A percentile compares a stretch with the other conserved stretches of the same genome.
Conservation (phyloP, 345 rosid species). For the Acer campestre region DNA sequence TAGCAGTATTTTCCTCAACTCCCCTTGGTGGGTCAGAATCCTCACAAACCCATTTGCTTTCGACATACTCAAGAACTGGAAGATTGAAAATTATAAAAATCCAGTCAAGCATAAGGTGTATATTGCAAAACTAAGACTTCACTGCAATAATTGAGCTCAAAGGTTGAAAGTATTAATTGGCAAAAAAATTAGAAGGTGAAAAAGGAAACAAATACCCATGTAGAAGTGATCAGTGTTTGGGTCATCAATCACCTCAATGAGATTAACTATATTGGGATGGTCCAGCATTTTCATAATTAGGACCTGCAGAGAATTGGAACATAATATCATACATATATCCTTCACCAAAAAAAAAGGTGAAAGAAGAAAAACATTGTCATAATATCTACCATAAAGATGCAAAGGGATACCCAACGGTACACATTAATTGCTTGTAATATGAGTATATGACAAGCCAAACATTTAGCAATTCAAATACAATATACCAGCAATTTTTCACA, state of each 20-base stretch:
- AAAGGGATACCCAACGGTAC: not conserved
- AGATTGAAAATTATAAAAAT: slow-evolving; percentile 13
- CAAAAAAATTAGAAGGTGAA: not conserved
- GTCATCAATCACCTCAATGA: slow-evolving; percentile 98
- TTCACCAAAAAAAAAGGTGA: not conserved
- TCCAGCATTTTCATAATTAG: slow-evolving; percentile 90
- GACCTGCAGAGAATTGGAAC: slow-evolving; percentile 52
- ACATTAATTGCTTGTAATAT: not conserved
- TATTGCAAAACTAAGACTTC: slow-evolving; percentile 1
- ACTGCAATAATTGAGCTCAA: slow-evolving; percentile 5
- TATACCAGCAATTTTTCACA: not conserved
- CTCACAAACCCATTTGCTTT: slow-evolving; percentile 77
- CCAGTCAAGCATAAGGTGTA: slow-evolving; percentile 19
- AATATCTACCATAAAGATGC: not conserved
- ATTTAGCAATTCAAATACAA: not conserved
- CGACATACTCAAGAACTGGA: slow-evolving; percentile 94
- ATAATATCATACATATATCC: not conserved
- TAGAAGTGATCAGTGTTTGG: slow-evolving; percentile 90
- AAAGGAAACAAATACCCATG: slow-evolving; percentile 71
- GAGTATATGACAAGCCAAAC: not conserved
- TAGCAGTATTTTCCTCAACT: slow-evolving; percentile 76
- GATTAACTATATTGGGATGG: slow-evolving; percentile 97
- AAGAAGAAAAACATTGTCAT: not conserved
- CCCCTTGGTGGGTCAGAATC: slow-evolving; percentile 64
- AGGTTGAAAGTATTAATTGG: not conserved